Evolutionary conservation across 768 basidiomycete species (phyloP).

Genomic region (Phaffia australis): DNA sequence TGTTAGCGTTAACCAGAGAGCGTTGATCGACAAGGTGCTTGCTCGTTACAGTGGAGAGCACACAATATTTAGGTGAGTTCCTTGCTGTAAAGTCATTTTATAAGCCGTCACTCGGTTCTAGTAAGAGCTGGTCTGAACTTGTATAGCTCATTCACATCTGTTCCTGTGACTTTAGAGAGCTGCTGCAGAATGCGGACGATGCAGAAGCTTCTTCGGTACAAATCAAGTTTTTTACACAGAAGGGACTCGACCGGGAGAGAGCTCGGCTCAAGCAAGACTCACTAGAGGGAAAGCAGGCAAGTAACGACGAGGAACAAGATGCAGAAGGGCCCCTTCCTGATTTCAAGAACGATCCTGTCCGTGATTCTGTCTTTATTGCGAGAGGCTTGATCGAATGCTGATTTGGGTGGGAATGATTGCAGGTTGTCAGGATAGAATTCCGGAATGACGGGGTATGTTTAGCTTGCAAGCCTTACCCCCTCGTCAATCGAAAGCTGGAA

Average conservation of each 20-base stretch:
- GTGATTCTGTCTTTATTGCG: not conserved
- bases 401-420: conserved; percentile 42
- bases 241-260: conserved; percentile 27
- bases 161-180: conserved; percentile 45
- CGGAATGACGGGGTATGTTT: conserved; percentile 60
- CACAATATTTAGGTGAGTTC: conserved; percentile 41
- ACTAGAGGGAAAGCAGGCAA: not conserved
- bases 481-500: not conserved
- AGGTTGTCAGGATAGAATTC: conserved; percentile 73
- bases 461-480: not conserved
- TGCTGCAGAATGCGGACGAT: conserved; percentile 70
- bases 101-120: not conserved
- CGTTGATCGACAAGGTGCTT: conserved; percentile 88
- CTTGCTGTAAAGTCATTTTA: conserved; percentile 44
- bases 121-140: not conserved
- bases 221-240: conserved; percentile 35
- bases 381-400: not conserved
- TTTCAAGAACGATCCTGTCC: conserved; percentile 9
- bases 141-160: not conserved
- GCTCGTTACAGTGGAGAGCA: conserved; percentile 93
- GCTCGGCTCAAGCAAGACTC: not conserved
- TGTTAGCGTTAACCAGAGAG: conserved; percentile 52
- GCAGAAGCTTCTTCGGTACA: conserved; percentile 22
- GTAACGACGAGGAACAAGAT: not conserved
- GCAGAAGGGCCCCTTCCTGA: not conserved